Percentiles rank a stretch among this genome's conserved stretches.
Conservation (phyloP, 148 eudicot species). For the Mesembryanthemum crystallinum region DNA sequence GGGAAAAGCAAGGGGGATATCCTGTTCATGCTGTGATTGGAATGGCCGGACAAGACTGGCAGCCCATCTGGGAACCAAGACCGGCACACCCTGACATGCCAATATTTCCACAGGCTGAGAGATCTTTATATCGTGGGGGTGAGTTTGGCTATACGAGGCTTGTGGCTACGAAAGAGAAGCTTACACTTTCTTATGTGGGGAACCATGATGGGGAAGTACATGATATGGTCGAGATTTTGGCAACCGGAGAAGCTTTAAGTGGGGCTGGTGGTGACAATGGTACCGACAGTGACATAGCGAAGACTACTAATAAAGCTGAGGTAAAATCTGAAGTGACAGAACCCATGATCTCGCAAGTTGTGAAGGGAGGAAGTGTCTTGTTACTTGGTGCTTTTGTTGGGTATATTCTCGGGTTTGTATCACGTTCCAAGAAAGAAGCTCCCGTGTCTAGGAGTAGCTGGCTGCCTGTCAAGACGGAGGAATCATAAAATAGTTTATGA, state of each 20-base stretch:
- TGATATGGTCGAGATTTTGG: conserved; percentile 71
- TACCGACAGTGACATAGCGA: conserved; percentile 1
- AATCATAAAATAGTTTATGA: conserved; percentile 34
- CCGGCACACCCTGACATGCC: conserved; percentile 58
- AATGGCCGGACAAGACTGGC: conserved; percentile 98
- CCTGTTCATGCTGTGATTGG: conserved; percentile 92
- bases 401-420: conserved; percentile 57
- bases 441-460: conserved; percentile 35
- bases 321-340: conserved; percentile 15
- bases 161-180: conserved; percentile 73
- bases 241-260: conserved; percentile 60
- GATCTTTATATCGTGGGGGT: conserved; percentile 77
- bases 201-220: conserved; percentile 97
- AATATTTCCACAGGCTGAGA: conserved; percentile 65
- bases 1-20: conserved; percentile 40
- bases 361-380: conserved; percentile 52
- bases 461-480: conserved; percentile 72
- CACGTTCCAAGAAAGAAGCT: conserved; percentile 45
- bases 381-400: conserved; percentile 70
- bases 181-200: conserved; percentile 75
- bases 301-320: conserved; percentile 9
- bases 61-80: conserved; percentile 83
- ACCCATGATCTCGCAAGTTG: conserved; percentile 35
- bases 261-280: conserved; percentile 30
- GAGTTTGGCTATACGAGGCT: conserved; percentile 91